Base-by-base conservation (phyloP, 345 rosid genomes). In the Combretum micranthum region DNA sequence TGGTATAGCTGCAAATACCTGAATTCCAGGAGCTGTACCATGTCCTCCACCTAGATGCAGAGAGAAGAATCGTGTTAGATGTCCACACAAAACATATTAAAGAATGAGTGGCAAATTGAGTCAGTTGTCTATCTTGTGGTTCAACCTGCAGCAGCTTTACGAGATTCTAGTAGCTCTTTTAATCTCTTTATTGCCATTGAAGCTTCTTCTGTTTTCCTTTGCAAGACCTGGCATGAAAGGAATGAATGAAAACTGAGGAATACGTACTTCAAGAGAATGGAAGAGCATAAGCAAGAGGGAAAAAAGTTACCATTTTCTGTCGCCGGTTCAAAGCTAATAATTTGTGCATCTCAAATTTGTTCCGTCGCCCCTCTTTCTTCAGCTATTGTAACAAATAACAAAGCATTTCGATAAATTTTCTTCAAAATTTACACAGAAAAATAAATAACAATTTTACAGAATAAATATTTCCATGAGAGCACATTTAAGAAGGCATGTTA, bases 121-220 rank as follows among this genome's bases (percentile, higher is more conserved):
- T 65, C 46, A 52, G 62, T 67, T 42, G 67, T 56, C 64, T 52
- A 42, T 81, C 95, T 39, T 19, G 68, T 69, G 53, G 61, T 70
- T 70, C 84, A 89, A 26, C 99, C 82, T 50, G 96, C 64, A 43
- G 90, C 74, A 42, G 86, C 73, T 79, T 90, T 93, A 71, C 88
- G 71, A 61, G 90, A 80, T 75, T 93, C 97, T 57, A 93, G 68
- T 63, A 90, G 79, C 59, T 93, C 99, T 72, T 93, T 93, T 37
- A 93, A 80, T 80, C 97, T 83, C 71, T 87, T 93, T 47, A 92
- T 93, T 48, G 90, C 99, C 87, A 87, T 73, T 50, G 96, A 69
- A 64, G 99, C 99, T 76, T 93, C 99, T 77, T 93, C 96, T 63
- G 87, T 83, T 80, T 93, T 93, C 68, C 97, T 81, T 74, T 93